A percentile compares a stretch with the other conserved stretches of the same genome.
phyloP scores from a whole-genome alignment of 768 basidiomycete species.

The Porpolomopsis calyptriformis region DNA sequence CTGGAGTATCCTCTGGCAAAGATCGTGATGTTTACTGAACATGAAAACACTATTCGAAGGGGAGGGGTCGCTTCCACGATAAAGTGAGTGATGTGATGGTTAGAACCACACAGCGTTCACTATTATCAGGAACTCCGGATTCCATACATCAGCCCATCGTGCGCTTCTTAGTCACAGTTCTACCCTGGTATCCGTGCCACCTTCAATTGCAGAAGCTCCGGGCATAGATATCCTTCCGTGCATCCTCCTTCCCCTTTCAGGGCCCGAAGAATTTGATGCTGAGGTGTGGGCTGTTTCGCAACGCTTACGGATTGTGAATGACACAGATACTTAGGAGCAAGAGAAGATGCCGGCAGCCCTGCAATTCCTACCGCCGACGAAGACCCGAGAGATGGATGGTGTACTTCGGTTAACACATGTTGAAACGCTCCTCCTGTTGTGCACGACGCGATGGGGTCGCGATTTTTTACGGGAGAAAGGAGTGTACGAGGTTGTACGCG shows the following conservation, averaged over 20 bases:
- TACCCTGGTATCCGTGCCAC: conserved; percentile 41
- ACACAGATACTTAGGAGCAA: conserved; percentile 48
- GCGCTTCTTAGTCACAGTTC: conserved; percentile 63
- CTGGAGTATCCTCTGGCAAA: conserved; percentile 78
- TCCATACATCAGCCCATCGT: conserved; percentile 55
- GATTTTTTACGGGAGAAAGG: conserved; percentile 71
- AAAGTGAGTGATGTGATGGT: conserved; percentile 45
- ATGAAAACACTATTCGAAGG: conserved; percentile 74
- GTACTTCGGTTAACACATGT: conserved; percentile 71
- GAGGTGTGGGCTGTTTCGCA: conserved; percentile 40
- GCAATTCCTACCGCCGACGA: conserved; percentile 81
- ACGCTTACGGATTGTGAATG: background rate
- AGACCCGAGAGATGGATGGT: conserved; percentile 71
- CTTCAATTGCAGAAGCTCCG: conserved; percentile 47
- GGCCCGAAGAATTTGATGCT: conserved; percentile 89
- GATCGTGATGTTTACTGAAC: conserved; percentile 81
- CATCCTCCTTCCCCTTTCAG: conserved; percentile 83
- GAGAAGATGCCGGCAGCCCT: conserved; percentile 75
- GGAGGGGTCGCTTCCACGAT: conserved; percentile 81
- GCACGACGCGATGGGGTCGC: conserved; percentile 82
- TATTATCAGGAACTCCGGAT: conserved; percentile 60
- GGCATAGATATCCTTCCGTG: conserved; percentile 81
- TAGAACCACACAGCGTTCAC: conserved; percentile 8
- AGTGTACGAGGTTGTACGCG: conserved; percentile 77
- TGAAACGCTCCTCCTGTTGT: conserved; percentile 83